Percentiles rank a stretch among this genome's conserved stretches.
phyloP scores from a whole-genome alignment of 129 eudicot species.

The Flaveria trinervia region DNA sequence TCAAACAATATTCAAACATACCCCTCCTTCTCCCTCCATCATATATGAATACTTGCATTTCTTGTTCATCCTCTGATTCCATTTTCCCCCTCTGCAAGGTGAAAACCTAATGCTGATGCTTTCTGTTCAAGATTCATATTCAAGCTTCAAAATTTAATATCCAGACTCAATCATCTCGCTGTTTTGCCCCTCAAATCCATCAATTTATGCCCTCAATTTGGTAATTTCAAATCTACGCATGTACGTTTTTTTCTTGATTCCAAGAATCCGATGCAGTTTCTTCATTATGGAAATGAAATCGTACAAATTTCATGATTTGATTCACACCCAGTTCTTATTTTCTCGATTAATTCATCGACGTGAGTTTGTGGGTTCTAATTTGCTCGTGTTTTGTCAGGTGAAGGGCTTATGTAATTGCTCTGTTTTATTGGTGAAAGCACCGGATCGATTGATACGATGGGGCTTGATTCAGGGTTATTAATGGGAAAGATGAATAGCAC shows the following conservation, averaged over 20 bases:
- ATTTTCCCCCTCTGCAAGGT: constrained; percentile 16
- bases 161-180: constrained; percentile 15
- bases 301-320: constrained; percentile 1
- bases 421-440: constrained; percentile 2
- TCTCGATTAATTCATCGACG: neutral
- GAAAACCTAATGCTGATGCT: constrained; percentile 19
- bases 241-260: neutral
- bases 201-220: constrained; percentile 14
- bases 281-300: neutral
- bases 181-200: constrained; percentile 10
- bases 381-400: constrained; percentile 19
- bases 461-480: constrained; percentile 29
- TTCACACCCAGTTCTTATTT: neutral
- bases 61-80: constrained; percentile 20
- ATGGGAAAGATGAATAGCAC: constrained; percentile 31
- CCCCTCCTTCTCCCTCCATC: constrained; percentile 18
- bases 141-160: neutral
- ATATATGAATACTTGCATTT: constrained; percentile 28
- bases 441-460: constrained; percentile 16
- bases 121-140: constrained; percentile 13
- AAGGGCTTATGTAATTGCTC: constrained; percentile 11
- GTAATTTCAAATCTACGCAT: constrained; percentile 23
- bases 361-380: constrained; percentile 5
- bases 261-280: neutral
- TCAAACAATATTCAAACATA: too few relatives aligned